phyloP scores from a whole-genome alignment of 768 basidiomycete genomes.

The Tulasnella sp. region DNA sequence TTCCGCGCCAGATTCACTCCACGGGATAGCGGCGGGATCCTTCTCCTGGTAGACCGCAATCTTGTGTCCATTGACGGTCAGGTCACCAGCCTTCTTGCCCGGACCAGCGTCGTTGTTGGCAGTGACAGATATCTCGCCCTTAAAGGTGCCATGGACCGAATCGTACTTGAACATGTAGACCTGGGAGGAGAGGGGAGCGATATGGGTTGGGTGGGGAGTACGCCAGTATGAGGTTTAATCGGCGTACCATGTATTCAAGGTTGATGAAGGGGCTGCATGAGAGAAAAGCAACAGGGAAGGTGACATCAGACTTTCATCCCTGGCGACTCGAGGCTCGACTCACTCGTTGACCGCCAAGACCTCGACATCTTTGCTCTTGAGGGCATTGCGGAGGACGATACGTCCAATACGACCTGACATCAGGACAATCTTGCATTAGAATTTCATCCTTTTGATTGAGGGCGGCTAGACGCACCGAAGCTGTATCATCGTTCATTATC shows the following conservation, averaged over 20 bases:
- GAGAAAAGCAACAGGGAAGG: neutral
- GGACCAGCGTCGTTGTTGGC: conserved; percentile 48
- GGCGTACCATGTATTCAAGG: conserved; percentile 88
- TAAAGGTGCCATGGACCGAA: conserved; percentile 90
- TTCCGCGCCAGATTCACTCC: conserved; percentile 78
- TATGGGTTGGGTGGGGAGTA: too few relatives aligned
- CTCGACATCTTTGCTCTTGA: conserved; percentile 69
- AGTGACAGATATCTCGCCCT: conserved; percentile 64
- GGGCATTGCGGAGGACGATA: conserved; percentile 95
- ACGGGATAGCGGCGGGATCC: conserved; percentile 83
- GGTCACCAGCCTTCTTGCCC: conserved; percentile 75
- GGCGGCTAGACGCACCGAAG: neutral
- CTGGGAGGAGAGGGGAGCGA: conserved; percentile 44
- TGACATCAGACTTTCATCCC: neutral
- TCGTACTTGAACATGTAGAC: conserved; percentile 99
- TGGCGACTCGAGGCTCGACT: conserved; percentile 42
- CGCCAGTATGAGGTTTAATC: too few relatives aligned
- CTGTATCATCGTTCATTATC: neutral
- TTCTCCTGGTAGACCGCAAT: conserved; percentile 82
- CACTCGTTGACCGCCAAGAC: conserved; percentile 95
- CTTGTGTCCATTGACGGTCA: conserved; percentile 76
- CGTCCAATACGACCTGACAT: conserved; percentile 94
- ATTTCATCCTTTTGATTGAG: neutral
- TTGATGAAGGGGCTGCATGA: conserved; percentile 90
- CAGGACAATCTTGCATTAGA: neutral